Percentiles rank a stretch among this genome's conserved stretches.
phyloP scores from a whole-genome alignment of 2,329 filamentous ascomycete genomes.

The Aspergillus quadrilineatus region DNA sequence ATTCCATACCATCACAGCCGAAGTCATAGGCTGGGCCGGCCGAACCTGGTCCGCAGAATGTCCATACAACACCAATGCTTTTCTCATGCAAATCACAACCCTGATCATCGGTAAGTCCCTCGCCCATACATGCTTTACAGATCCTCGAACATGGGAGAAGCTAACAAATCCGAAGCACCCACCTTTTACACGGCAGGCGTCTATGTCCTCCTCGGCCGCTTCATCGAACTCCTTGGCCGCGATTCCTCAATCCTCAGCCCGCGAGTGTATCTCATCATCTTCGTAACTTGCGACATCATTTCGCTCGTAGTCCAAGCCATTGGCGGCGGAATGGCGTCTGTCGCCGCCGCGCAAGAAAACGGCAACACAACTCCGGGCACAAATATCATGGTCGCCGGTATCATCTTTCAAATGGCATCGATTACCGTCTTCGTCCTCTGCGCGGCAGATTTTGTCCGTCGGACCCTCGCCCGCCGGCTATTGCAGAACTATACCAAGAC shows the following conservation, averaged over 20 bases:
- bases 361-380: constrained; percentile 52
- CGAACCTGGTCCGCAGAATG: constrained; percentile 51
- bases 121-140: not conserved
- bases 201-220: constrained; percentile 50
- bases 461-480: constrained; percentile 29
- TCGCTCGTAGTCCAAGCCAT: constrained; percentile 58
- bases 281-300: constrained; percentile 55
- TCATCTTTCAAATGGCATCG: constrained; percentile 59
- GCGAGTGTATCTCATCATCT: constrained; percentile 49
- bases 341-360: constrained; percentile 42
- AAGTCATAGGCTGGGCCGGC: constrained; percentile 51
- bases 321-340: constrained; percentile 54
- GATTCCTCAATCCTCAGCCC: constrained; percentile 46
- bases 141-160: not conserved
- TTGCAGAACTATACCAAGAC: constrained; percentile 25
- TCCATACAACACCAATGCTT: constrained; percentile 50
- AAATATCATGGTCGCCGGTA: constrained; percentile 54
- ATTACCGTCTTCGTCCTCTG: constrained; percentile 54
- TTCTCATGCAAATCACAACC: constrained; percentile 52
- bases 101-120: constrained; percentile 35
- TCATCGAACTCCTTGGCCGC: constrained; percentile 48
- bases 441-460: constrained; percentile 49
- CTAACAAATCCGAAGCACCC: constrained; percentile 33
- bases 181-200: constrained; percentile 55
- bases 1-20: constrained; percentile 24